Evolutionary conservation across 768 basidiomycete species (phyloP), one percentile per base, ranked within the genome.

Genomic region (Lyophyllum atratum): DNA sequence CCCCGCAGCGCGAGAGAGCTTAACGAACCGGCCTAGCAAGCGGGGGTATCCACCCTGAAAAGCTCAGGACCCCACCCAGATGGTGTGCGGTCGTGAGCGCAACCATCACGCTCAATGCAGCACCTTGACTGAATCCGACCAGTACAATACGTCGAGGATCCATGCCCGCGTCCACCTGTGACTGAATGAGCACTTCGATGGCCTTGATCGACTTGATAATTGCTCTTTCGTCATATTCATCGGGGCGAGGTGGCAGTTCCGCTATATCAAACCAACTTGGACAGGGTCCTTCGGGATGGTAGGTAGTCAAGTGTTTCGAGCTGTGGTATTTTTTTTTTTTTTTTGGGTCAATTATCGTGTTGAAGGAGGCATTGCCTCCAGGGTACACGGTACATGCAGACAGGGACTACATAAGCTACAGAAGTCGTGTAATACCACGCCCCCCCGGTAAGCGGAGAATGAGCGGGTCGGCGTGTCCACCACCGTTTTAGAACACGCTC

Each of bases 111-210:
- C 64, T 59, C 28, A 74, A 64, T 1, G 73, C 68, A 0, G 71
- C 74, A 15, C 76, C 75, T 60, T 77, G 76, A 47, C 74, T 74
- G 59, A 76, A 77, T 5, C 75, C 74, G 15, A 71, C 64, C 1
- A 76, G 62, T 10, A 74, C 53, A 19, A 76, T 69, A 33, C 63
- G 68, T 25, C 60, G 59, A 0, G 74, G 56, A 31, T 67, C 66
- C 2, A 61, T 55, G 6, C 73, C 71, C 9, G 45, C 26, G 37
- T 71, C 64, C 22, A 74, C 63, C 49, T 72, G 69, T 8, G 60
- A 48, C 33, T 68, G 67, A n/a, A 77, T 70, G 22, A 76, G 59
- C 39, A 56, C 47, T 52, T 76, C 72, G 26, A 76, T 65, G 39
- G 43, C 47, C 0, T 63, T 39, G 15, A 74, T 62, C 7, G 73